Percentiles rank a stretch among this genome's conserved stretches.
Conservation (phyloP, 2,329 filamentous ascomycete species). For the Neonectria magnoliae region DNA sequence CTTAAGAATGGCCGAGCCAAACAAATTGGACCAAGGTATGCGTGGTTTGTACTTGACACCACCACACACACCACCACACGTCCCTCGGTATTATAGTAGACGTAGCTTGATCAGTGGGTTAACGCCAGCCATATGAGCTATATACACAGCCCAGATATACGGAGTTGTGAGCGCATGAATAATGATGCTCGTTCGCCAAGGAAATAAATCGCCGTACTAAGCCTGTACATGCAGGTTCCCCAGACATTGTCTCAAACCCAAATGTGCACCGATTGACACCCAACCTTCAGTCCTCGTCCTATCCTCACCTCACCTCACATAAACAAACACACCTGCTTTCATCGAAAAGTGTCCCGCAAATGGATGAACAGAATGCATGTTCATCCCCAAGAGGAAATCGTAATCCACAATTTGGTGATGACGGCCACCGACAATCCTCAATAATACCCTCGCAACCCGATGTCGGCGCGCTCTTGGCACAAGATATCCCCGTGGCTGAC, state of each 20-base stretch:
- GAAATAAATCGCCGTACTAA: neutral
- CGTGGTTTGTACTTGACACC: no score
- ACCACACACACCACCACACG: no score
- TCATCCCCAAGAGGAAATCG: constrained; percentile 2
- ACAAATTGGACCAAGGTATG: no score
- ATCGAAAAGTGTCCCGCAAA: neutral
- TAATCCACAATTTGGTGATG: neutral
- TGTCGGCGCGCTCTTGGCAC: constrained; percentile 14
- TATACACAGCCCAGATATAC: neutral
- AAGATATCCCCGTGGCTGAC: constrained; percentile 11
- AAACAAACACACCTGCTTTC: neutral
- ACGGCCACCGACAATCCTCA: neutral
- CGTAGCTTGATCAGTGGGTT: no score
- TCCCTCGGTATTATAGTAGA: no score
- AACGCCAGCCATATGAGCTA: neutral
- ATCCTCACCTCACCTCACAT: neutral
- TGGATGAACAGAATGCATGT: neutral
- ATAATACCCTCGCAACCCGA: constrained; percentile 14
- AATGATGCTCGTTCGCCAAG: neutral
- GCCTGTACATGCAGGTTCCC: neutral
- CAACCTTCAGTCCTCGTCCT: neutral
- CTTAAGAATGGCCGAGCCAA: no score
- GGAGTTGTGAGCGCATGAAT: neutral
- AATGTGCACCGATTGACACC: neutral
- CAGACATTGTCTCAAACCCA: constrained; percentile 10